Conservation (phyloP, 2,329 filamentous ascomycete genomes). For the Macroventuria anomochaeta region DNA sequence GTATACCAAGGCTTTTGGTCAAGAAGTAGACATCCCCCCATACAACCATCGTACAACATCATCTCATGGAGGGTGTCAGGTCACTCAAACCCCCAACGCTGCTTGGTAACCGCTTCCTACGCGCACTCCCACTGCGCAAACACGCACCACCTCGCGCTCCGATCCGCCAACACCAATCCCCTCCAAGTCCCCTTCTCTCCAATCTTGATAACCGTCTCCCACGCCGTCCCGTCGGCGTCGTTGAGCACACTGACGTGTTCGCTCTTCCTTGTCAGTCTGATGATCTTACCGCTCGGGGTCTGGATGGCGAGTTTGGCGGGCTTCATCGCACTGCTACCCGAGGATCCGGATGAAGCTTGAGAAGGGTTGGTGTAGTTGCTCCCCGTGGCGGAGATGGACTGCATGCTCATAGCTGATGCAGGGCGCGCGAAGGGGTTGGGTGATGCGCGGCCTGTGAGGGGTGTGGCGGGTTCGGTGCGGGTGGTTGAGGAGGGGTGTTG, state of each 20-base stretch:
- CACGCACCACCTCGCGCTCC: slow-evolving; percentile 88
- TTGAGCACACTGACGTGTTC: slow-evolving; percentile 63
- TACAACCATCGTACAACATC: slow-evolving; percentile 2
- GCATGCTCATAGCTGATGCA: slow-evolving; percentile 66
- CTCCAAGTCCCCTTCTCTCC: slow-evolving; percentile 82
- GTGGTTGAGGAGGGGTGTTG: slow-evolving; percentile 78
- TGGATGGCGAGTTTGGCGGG: slow-evolving; percentile 96
- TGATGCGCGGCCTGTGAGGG: slow-evolving; percentile 54
- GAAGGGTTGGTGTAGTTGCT: slow-evolving; percentile 63
- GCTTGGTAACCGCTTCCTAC: slow-evolving; percentile 11
- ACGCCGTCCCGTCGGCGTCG: slow-evolving; percentile 75
- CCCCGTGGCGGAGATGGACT: slow-evolving; percentile 60
- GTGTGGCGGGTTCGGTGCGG: slow-evolving; percentile 43
- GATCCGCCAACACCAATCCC: slow-evolving; percentile 80
- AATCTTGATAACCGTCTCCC: slow-evolving; percentile 92
- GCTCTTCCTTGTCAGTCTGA: slow-evolving; percentile 82
- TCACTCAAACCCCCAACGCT: neutral
- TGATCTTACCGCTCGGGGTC: slow-evolving; percentile 91
- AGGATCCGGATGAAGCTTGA: slow-evolving; percentile 62
- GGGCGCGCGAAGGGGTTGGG: slow-evolving; percentile 62
- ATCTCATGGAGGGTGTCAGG: neutral
- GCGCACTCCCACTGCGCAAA: slow-evolving; percentile 77
- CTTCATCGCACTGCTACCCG: slow-evolving; percentile 68
- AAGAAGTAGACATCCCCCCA: slow-evolving; percentile 2
- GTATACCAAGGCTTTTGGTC: neutral